Conservation (phyloP, 2,329 filamentous ascomycete species). For the Clonostachys chloroleuca region DNA sequence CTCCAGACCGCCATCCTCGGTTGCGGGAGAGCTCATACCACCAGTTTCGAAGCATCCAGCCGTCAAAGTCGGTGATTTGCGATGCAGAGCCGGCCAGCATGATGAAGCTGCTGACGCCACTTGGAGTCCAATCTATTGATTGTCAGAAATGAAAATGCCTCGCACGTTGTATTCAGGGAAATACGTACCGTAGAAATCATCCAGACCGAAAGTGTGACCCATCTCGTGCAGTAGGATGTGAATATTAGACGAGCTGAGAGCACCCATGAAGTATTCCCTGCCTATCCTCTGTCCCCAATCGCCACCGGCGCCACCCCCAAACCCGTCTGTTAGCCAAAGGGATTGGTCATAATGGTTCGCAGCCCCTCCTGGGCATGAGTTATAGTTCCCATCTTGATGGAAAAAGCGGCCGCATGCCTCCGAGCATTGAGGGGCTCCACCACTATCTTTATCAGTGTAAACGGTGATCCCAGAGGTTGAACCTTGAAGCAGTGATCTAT, state of each 20-base stretch:
- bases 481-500: slow-evolving; percentile 28
- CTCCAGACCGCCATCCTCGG: slow-evolving; percentile 13
- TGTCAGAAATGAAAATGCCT: slow-evolving; percentile 1
- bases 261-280: slow-evolving; percentile 35
- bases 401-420: slow-evolving; percentile 1
- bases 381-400: slow-evolving; percentile 2
- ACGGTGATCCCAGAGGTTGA: slow-evolving; percentile 27
- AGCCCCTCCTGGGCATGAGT: slow-evolving; percentile 1
- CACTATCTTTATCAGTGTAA: slow-evolving; percentile 31
- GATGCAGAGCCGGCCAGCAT: slow-evolving; percentile 37
- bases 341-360: slow-evolving; percentile 37
- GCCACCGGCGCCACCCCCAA: slow-evolving; percentile 35
- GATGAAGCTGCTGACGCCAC: slow-evolving; percentile 32
- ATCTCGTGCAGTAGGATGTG: slow-evolving; percentile 41
- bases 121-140: slow-evolving; percentile 31
- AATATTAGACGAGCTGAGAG: slow-evolving; percentile 25
- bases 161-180: slow-evolving; percentile 3
- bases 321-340: slow-evolving; percentile 41
- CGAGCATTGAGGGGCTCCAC: slow-evolving; percentile 34
- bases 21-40: slow-evolving; percentile 28
- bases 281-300: slow-evolving; percentile 41
- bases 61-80: slow-evolving; percentile 40
- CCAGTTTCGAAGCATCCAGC: slow-evolving; percentile 43
- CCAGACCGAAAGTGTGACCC: slow-evolving; percentile 36
- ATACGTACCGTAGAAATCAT: slow-evolving; percentile 20